Evolutionary conservation across 202 grass and related monocot species (phyloP), one percentile per base, ranked within the genome.

Genomic region (Digitaria exilis): DNA sequence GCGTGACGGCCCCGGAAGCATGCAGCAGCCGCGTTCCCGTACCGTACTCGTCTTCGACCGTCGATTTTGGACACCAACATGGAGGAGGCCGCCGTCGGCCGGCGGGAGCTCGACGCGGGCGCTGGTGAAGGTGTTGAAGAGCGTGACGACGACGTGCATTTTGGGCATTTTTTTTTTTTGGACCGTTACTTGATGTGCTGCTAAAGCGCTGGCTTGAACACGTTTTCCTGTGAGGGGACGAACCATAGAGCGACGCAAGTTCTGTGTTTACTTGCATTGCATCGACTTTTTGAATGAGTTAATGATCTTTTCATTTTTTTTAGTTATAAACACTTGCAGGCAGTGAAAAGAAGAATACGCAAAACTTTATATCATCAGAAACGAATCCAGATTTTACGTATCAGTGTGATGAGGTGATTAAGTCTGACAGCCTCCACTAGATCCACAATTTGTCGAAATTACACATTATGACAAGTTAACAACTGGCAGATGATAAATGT

Each of bases 111-210:
- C 66, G 13, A 55, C 13, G 25, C 22, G 18, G 42, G 13, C 21
- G 3, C 45, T 34, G 5, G 76, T 79, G 67, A 79, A 73, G 0
- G 83, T 74, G 44, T 85, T 85, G n/a, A n/a, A n/a, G n/a, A n/a
- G n/a, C n/a, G n/a, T n/a, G n/a, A n/a, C n/a, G 22, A 25, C 55
- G n/a, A 58, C 55, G 22, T 58, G 55, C 55, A 58, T 58, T 58
- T 58, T 58, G n/a, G 55, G 22, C 55, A 58, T 58, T 24, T 24
- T 2, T 49, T 18, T n/a, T n/a, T n/a, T n/a, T n/a, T n/a, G n/a
- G 55, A 25, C 22, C n/a, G 55, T 58, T 58, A 58, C 22, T 25
- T 12, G 10, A 7, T 7, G 18, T 6, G 19, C 7, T 58, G 22
- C 22, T n/a, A n/a, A 26, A 26, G 22, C 55, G 6, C 2, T n/a